Evolutionary conservation across 2,329 filamentous ascomycete species (phyloP).

Genomic region (Trichophyton benhamiae): DNA sequence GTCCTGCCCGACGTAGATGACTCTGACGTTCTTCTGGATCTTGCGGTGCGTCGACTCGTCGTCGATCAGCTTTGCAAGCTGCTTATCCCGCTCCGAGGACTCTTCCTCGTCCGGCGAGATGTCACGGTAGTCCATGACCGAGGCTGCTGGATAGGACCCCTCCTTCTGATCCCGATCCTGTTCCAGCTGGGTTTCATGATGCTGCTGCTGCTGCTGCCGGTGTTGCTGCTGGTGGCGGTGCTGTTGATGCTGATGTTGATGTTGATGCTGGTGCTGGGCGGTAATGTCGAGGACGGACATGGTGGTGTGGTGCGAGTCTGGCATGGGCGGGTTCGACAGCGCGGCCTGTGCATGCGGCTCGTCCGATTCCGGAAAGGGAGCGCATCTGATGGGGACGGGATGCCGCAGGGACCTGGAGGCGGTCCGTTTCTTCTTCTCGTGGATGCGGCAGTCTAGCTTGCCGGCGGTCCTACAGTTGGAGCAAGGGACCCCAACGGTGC

Average conservation of each 20-base stretch:
- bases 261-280: background rate
- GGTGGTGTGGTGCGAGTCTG: background rate
- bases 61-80: slow-evolving; percentile 41
- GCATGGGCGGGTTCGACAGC: background rate
- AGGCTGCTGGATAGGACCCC: background rate
- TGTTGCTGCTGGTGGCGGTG: no score
- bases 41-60: slow-evolving; percentile 35
- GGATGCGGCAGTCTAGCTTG: slow-evolving; percentile 35
- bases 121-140: slow-evolving; percentile 14
- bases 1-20: slow-evolving; percentile 45
- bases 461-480: slow-evolving; percentile 37
- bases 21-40: slow-evolving; percentile 38
- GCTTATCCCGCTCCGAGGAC: slow-evolving; percentile 32
- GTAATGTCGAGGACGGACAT: background rate
- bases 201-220: no score
- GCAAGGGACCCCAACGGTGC: slow-evolving; percentile 37
- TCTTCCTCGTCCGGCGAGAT: slow-evolving; percentile 27
- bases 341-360: slow-evolving; percentile 2
- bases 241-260: no score
- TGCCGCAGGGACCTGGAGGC: slow-evolving; percentile 31
- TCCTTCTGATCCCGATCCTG: background rate
- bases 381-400: slow-evolving; percentile 37
- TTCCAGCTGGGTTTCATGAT: no score
- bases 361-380: slow-evolving; percentile 19
- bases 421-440: slow-evolving; percentile 40